Base-by-base conservation (phyloP, 148 eudicot species). In the Nepenthes mirabilis region DNA sequence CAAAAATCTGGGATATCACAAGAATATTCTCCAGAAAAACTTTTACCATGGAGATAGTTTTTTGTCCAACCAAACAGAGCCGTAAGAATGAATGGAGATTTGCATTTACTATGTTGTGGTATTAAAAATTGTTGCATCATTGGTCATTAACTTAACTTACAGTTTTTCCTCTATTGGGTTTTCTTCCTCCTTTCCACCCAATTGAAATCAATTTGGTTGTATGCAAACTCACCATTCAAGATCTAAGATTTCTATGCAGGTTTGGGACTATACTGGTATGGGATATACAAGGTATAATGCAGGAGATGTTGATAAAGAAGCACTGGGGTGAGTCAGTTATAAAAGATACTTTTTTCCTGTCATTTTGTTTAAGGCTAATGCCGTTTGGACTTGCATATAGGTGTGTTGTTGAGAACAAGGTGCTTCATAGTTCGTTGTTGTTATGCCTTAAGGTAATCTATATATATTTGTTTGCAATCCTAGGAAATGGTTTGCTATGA, bases 391-490 rank as follows among this genome's bases (percentile, higher is more conserved):
- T 65, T 61, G 33, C 11, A 53, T 77, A 34, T 62, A 93, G 99
- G 78, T 94, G 97, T 66, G 99, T 94, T 65, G 99, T 89, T 52
- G 97, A 94, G 87, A 94, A 94, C 71, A 89, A 83, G 73, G 91
- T 94, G 75, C 95, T 94, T 62, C 87, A 74, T 59, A 79, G 79
- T 70, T 94, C 95, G 47, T 72, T 94, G 14, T 68, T 81, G 52
- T 72, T 86, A 62, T 79, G 87, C 75, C 40, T 94, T 51, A 81
- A 86, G 97, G 99, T 89, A 80, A 52, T 23, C 23, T 23, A 23
- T 23, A 23, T 23, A 23, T 23, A 23, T 23, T 40, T 40, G 45
- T 4, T 40, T 40, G 8, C 8, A 3, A 8, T 40, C 45, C 8
- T 8, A 8, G 6, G 8, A 40, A 40, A 3, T 40, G 45, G 45